Evolutionary conservation across 352 stramenopile species (phyloP).

Genomic region (Pythium plurisporium): DNA sequence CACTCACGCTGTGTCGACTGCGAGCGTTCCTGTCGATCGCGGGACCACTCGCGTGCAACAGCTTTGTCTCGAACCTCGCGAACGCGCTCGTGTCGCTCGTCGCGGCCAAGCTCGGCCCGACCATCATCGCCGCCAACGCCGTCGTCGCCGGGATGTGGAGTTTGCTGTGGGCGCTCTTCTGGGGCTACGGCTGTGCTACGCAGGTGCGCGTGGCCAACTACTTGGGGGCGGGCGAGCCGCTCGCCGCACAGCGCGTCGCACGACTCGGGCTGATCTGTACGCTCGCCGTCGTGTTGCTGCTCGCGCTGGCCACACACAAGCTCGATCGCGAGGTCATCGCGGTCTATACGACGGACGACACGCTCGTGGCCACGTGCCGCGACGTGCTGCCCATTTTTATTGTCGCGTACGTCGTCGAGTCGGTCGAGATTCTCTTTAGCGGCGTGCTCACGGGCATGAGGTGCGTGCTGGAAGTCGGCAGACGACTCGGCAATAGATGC

Average conservation of each 20-base stretch:
- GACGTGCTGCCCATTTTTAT: constrained; percentile 61
- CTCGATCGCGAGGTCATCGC: constrained; percentile 46
- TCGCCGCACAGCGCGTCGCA: constrained; percentile 43
- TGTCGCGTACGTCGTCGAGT: constrained; percentile 52
- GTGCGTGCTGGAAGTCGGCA: no score
- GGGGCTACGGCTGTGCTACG: constrained; percentile 73
- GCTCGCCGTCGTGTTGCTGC: constrained; percentile 36
- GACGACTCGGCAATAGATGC: no score
- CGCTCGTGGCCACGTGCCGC: constrained; percentile 41
- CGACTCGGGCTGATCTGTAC: constrained; percentile 56
- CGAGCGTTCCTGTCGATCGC: constrained; percentile 46
- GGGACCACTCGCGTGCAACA: constrained; percentile 64
- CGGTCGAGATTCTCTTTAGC: constrained; percentile 53
- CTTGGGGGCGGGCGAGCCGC: constrained; percentile 50
- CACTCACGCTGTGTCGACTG: constrained; percentile 40
- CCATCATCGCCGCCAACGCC: constrained; percentile 61
- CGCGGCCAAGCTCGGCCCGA: constrained; percentile 50
- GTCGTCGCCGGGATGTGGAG: constrained; percentile 66
- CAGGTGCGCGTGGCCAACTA: constrained; percentile 79
- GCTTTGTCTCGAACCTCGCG: constrained; percentile 67
- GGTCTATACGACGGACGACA: constrained; percentile 54
- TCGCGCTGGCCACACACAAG: constrained; percentile 40
- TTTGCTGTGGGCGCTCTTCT: constrained; percentile 72
- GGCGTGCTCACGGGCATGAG: constrained; percentile 69
- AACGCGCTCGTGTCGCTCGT: constrained; percentile 64